Evolutionary conservation across 2,329 filamentous ascomycete species (phyloP).

Genomic region (Paradendryphiella salina): DNA sequence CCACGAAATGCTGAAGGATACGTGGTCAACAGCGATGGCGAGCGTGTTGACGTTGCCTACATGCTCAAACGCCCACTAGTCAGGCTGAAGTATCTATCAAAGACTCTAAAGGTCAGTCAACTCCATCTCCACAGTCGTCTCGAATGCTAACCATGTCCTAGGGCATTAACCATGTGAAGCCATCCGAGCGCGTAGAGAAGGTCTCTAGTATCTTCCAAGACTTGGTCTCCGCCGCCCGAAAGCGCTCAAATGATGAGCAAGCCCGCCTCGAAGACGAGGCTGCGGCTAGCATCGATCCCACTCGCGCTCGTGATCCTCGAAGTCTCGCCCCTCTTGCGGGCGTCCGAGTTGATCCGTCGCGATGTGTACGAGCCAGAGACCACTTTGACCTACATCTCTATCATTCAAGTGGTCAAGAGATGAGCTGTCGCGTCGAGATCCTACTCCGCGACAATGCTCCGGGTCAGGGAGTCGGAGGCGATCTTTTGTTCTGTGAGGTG

Average conservation of each 20-base stretch:
- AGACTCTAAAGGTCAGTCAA: slow-evolving; percentile 69
- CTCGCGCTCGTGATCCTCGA: slow-evolving; percentile 74
- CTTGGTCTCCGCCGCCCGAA: slow-evolving; percentile 75
- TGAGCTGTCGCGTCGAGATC: slow-evolving; percentile 87
- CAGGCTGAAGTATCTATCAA: slow-evolving; percentile 82
- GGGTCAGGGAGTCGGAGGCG: slow-evolving; percentile 69
- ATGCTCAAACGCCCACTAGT: slow-evolving; percentile 87
- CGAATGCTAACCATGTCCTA: slow-evolving; percentile 42
- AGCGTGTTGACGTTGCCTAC: slow-evolving; percentile 92
- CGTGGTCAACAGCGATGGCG: slow-evolving; percentile 72
- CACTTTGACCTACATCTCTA: slow-evolving; percentile 81
- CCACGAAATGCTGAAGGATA: slow-evolving; percentile 63
- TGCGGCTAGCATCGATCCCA: slow-evolving; percentile 79
- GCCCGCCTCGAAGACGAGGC: slow-evolving; percentile 82
- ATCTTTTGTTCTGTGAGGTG: slow-evolving; percentile 91
- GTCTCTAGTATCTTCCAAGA: slow-evolving; percentile 67
- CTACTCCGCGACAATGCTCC: slow-evolving; percentile 78
- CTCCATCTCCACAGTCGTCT: background rate
- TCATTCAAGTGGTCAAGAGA: slow-evolving; percentile 86
- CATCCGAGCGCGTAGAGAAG: slow-evolving; percentile 60
- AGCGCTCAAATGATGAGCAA: slow-evolving; percentile 71
- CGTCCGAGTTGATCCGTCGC: slow-evolving; percentile 71
- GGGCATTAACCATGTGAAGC: slow-evolving; percentile 62
- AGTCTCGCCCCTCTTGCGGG: slow-evolving; percentile 72
- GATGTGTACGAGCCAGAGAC: slow-evolving; percentile 87